A percentile compares a stretch with the other conserved stretches of the same genome.
phyloP scores from a whole-genome alignment of 495 filamentous ascomycete genomes.

The Hypoxylon intermedium region DNA sequence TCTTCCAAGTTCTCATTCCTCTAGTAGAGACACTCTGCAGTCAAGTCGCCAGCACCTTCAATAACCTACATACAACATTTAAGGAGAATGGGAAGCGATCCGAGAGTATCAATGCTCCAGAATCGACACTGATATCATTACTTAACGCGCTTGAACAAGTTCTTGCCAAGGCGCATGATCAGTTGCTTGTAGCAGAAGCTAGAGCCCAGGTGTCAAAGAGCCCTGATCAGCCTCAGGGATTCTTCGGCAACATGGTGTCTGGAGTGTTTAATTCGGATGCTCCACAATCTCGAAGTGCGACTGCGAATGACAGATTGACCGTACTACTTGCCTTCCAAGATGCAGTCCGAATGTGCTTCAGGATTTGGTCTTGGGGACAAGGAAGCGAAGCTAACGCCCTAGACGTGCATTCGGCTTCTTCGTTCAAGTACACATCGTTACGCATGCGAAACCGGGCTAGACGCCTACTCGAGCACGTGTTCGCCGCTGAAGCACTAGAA shows the following conservation, averaged over 20 bases:
- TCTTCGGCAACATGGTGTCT: conserved; percentile 97
- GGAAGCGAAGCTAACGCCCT: conserved; percentile 61
- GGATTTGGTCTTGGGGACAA: conserved; percentile 93
- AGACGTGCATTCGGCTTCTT: conserved; percentile 76
- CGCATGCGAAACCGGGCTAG: conserved; percentile 88
- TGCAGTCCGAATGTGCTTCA: conserved; percentile 86
- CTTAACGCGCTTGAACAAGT: conserved; percentile 90
- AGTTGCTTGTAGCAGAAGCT: conserved; percentile 76
- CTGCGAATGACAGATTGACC: conserved; percentile 91
- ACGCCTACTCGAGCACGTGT: conserved; percentile 88
- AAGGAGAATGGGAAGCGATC: conserved; percentile 44
- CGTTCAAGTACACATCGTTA: conserved; percentile 86
- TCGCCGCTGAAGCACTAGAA: conserved; percentile 92
- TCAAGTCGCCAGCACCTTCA: conserved; percentile 75
- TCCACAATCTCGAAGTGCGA: conserved; percentile 72
- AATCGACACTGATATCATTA: conserved; percentile 75
- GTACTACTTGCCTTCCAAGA: conserved; percentile 98
- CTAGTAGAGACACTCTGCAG: conserved; percentile 87
- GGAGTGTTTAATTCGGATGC: conserved; percentile 86
- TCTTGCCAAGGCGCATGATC: conserved; percentile 86
- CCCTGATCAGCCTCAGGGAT: conserved; percentile 85
- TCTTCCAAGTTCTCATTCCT: conserved; percentile 89
- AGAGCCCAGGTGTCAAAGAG: conserved; percentile 71
- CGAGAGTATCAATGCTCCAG: conserved; percentile 56
- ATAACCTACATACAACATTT: conserved; percentile 65